Percentiles rank a stretch among this genome's conserved stretches.
Conservation (phyloP, 495 filamentous ascomycete genomes). For the Cryomyces minteri region DNA sequence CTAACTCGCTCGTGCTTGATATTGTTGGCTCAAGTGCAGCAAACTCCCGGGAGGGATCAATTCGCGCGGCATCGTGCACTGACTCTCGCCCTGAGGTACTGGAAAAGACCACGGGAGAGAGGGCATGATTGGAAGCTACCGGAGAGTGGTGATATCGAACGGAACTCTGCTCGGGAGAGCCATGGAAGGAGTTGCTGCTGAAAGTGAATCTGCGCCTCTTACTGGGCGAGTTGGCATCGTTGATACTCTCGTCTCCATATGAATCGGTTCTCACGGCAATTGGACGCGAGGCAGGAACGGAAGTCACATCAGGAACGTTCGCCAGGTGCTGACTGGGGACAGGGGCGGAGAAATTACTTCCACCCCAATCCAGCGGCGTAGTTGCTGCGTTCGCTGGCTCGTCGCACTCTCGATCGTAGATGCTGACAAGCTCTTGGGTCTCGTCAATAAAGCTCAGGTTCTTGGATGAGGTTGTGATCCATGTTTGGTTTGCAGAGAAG, state of each 20-base stretch:
- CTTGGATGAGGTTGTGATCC: constrained; percentile 5
- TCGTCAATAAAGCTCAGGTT: constrained; percentile 8
- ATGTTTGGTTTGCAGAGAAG: constrained; percentile 6
- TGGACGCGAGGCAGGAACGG: neutral
- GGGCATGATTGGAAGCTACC: neutral
- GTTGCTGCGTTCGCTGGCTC: neutral
- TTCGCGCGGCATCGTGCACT: neutral
- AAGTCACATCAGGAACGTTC: neutral
- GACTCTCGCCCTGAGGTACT: neutral
- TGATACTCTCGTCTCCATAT: neutral
- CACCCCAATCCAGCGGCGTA: constrained; percentile 2
- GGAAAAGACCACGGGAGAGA: neutral
- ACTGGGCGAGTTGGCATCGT: constrained; percentile 1
- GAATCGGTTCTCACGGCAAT: neutral
- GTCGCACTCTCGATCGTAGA: constrained; percentile 6
- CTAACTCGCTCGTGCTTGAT: constrained; percentile 1
- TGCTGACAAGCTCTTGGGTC: constrained; percentile 9
- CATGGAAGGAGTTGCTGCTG: neutral
- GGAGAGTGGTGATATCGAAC: neutral
- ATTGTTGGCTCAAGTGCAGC: neutral
- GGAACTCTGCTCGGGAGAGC: neutral
- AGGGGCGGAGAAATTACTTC: neutral
- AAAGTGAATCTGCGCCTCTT: constrained; percentile 5
- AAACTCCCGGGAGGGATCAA: neutral
- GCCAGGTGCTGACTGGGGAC: neutral